A percentile compares a stretch with the other conserved stretches of the same genome.
phyloP scores from a whole-genome alignment of 1,284 basidiomycete species.

The Rhodotorula sp. region DNA sequence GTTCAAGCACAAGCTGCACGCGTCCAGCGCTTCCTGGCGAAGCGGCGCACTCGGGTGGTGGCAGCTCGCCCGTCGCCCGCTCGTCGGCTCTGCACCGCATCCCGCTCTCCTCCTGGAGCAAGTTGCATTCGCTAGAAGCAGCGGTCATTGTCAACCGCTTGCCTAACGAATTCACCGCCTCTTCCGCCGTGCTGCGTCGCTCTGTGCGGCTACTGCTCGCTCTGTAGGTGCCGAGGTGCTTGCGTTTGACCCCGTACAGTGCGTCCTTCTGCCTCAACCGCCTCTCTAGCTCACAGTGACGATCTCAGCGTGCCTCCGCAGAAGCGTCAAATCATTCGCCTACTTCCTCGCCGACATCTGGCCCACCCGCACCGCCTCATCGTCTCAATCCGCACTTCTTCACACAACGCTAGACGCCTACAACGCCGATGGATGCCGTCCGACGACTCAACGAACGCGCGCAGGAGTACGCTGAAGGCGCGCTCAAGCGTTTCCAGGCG shows the following conservation, averaged over 20 bases:
- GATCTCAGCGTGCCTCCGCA: not conserved
- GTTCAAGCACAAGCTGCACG: too few species aligned
- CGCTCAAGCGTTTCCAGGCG: constrained; percentile 8
- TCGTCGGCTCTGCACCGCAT: too few species aligned
- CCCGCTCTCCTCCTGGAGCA: too few species aligned
- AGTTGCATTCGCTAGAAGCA: too few species aligned
- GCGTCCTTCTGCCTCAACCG: not conserved
- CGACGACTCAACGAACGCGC: not conserved
- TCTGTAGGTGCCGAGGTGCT: not conserved
- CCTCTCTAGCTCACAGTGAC: not conserved
- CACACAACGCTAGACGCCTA: too few species aligned
- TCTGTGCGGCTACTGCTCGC: not conserved
- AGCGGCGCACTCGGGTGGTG: too few species aligned
- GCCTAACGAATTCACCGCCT: too few species aligned
- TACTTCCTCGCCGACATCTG: not conserved
- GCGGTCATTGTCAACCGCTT: too few species aligned
- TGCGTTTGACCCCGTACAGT: not conserved
- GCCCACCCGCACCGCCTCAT: not conserved
- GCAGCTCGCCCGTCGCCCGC: too few species aligned
- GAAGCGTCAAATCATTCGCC: too few species aligned
- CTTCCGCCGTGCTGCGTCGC: not conserved
- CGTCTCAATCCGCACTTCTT: too few species aligned
- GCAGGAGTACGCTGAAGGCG: not conserved
- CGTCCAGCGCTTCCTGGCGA: too few species aligned
- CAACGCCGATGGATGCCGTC: not conserved